phyloP scores from a whole-genome alignment of 75 land plant species.

The Chamaecyparis obtusa region DNA sequence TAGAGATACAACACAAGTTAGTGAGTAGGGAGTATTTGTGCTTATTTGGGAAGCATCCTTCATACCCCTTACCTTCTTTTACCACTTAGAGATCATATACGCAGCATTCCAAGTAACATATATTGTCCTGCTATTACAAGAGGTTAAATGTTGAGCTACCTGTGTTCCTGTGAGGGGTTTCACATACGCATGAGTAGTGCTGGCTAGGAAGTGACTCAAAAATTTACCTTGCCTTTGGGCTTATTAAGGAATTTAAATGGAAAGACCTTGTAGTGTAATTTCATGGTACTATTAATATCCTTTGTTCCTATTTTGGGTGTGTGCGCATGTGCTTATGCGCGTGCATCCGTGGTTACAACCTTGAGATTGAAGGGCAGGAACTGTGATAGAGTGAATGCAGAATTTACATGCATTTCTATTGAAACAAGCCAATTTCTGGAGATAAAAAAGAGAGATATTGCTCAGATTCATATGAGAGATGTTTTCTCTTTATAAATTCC shows the following conservation, averaged over 20 bases:
- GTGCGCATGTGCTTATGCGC: too few relatives aligned
- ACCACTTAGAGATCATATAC: not conserved
- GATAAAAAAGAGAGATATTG: too few relatives aligned
- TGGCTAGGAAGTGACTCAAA: not conserved
- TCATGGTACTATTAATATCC: not conserved
- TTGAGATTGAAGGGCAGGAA: too few relatives aligned
- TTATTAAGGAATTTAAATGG: not conserved
- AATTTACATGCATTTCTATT: too few relatives aligned
- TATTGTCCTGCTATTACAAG: not conserved
- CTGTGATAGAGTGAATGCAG: too few relatives aligned
- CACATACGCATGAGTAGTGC: not conserved
- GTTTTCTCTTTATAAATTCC: too few relatives aligned
- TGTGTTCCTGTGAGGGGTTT: not conserved
- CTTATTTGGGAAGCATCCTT: not conserved
- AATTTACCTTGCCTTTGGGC: not conserved
- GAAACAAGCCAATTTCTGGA: too few relatives aligned
- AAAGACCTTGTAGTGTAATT: not conserved
- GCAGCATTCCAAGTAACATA: not conserved
- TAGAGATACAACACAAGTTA: not conserved
- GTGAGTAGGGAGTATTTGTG: too few relatives aligned
- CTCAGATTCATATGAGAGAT: too few relatives aligned
- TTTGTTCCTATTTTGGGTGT: not conserved
- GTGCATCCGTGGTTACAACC: too few relatives aligned
- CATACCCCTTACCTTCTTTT: not conserved
- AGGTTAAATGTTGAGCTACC: not conserved